Conservation (phyloP, 352 stramenopile genomes). For the Globisporangium takayamanum region DNA sequence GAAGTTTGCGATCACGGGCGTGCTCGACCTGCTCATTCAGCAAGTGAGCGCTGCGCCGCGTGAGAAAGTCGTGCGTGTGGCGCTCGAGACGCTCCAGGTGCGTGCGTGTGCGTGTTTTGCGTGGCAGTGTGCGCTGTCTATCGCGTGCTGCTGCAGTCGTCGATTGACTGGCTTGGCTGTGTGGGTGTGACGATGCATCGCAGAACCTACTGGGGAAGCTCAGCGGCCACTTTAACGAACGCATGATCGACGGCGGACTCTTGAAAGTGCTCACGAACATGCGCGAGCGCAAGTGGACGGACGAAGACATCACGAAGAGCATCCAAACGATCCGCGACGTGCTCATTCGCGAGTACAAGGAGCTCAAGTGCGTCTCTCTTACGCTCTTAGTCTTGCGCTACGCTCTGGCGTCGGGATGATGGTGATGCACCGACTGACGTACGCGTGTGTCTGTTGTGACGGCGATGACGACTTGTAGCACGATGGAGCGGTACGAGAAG, state of each 20-base stretch:
- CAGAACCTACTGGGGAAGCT: constrained; percentile 79
- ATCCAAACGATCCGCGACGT: constrained; percentile 76
- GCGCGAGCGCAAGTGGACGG: constrained; percentile 91
- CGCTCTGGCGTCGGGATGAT: not conserved
- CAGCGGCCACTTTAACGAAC: constrained; percentile 81
- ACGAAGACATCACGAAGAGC: constrained; percentile 91
- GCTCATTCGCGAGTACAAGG: constrained; percentile 84
- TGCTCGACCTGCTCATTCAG: constrained; percentile 66
- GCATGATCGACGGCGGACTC: constrained; percentile 95
- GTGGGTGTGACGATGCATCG: not conserved
- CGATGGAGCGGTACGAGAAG: constrained; percentile 95
- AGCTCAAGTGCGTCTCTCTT: constrained; percentile 62
- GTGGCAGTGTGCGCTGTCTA: not conserved
- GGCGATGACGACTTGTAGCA: constrained; percentile 33
- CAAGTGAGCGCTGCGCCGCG: constrained; percentile 90
- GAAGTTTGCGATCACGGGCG: constrained; percentile 62
- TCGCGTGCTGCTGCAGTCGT: not conserved
- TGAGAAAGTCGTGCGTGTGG: constrained; percentile 96
- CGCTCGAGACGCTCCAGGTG: constrained; percentile 89
- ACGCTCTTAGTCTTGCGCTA: not conserved
- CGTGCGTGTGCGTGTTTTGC: not conserved
- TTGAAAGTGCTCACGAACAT: constrained; percentile 94
- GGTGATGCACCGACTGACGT: not conserved
- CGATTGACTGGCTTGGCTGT: not conserved
- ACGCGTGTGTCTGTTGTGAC: constrained; percentile 1